Percentiles rank a stretch among this genome's conserved stretches.
These are phyloP conservation scores for Porphyrellus cyaneotinctus DNA, from an alignment of 768 basidiomycete genomes.

Conservation along the genomic window DNA sequence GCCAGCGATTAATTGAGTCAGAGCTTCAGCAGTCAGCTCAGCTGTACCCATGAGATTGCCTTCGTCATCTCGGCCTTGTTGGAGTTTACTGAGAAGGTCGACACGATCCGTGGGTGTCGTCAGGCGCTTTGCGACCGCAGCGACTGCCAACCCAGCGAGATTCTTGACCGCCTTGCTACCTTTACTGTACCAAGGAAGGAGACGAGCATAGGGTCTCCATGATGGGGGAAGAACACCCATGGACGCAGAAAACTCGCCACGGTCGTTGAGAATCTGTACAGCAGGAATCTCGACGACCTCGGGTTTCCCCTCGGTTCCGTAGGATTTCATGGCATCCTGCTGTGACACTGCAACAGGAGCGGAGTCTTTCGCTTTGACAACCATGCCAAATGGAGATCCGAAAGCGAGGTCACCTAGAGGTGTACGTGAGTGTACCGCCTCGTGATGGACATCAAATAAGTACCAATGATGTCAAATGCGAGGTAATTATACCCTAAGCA, in stretches of 20 bases:
- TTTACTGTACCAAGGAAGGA: conserved; percentile 72
- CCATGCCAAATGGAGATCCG: conserved; percentile 87
- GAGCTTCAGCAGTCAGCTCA: conserved; percentile 85
- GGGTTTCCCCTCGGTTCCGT: conserved; percentile 42
- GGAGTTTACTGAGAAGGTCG: conserved; percentile 80
- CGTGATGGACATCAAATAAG: not conserved
- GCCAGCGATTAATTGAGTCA: conserved; percentile 84
- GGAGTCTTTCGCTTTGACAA: conserved; percentile 65
- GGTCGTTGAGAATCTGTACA: conserved; percentile 79
- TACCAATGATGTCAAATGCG: conserved; percentile 75
- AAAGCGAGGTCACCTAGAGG: conserved; percentile 65
- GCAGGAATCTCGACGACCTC: conserved; percentile 69
- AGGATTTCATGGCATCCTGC: conserved; percentile 50
- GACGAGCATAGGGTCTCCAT: conserved; percentile 62
- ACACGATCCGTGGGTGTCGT: conserved; percentile 64
- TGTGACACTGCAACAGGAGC: conserved; percentile 64
- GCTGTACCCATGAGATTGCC: conserved; percentile 77
- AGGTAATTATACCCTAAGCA: conserved; percentile 53
- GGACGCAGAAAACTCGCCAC: conserved; percentile 82
- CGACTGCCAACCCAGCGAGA: conserved; percentile 75
- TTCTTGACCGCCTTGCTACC: conserved; percentile 64
- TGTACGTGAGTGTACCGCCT: not conserved
- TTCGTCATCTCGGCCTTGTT: conserved; percentile 68
- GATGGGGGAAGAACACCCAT: conserved; percentile 73
- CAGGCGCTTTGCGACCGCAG: conserved; percentile 75